Percentiles rank a stretch among this genome's conserved stretches.
Evolutionary conservation across 2,329 filamentous ascomycete species (phyloP).

Genomic region (Hypoxylon sp.): DNA sequence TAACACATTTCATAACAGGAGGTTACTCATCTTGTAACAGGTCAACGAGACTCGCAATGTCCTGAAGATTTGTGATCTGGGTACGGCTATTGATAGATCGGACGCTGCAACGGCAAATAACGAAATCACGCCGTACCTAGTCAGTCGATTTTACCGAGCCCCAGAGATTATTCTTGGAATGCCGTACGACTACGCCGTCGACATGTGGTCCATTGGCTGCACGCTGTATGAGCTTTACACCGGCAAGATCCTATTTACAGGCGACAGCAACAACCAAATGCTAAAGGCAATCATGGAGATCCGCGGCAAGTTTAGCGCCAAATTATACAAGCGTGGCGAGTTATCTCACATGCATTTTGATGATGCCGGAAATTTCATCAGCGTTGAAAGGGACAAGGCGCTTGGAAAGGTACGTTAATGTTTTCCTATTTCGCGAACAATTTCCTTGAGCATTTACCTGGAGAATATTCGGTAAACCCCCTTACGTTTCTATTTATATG

Average conservation of each 20-base stretch:
- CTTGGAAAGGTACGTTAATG: slow-evolving; percentile 77
- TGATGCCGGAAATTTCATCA: slow-evolving; percentile 84
- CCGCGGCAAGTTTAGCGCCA: slow-evolving; percentile 89
- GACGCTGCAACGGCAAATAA: slow-evolving; percentile 79
- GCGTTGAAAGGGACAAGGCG: slow-evolving; percentile 86
- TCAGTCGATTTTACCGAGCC: slow-evolving; percentile 96
- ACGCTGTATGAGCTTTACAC: slow-evolving; percentile 98
- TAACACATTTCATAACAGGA: slow-evolving; percentile 5
- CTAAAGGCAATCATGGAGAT: slow-evolving; percentile 96
- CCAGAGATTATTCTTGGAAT: slow-evolving; percentile 98
- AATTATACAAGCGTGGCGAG: slow-evolving; percentile 86
- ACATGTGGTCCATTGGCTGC: slow-evolving; percentile 98
- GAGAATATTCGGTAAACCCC: slow-evolving; percentile 10
- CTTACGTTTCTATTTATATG: slow-evolving; percentile 42
- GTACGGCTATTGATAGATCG: slow-evolving; percentile 91
- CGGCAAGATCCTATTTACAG: slow-evolving; percentile 96
- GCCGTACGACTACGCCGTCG: slow-evolving; percentile 92
- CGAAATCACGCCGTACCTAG: slow-evolving; percentile 93
- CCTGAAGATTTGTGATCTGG: slow-evolving; percentile 95
- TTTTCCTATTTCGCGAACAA: slow-evolving; percentile 30
- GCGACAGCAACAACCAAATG: slow-evolving; percentile 98
- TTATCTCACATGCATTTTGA: slow-evolving; percentile 86
- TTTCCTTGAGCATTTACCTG: slow-evolving; percentile 7
- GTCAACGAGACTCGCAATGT: slow-evolving; percentile 85
- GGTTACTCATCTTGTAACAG: slow-evolving; percentile 55